Conservation (phyloP, 2,329 filamentous ascomycete species). For the Alternaria triticina region DNA sequence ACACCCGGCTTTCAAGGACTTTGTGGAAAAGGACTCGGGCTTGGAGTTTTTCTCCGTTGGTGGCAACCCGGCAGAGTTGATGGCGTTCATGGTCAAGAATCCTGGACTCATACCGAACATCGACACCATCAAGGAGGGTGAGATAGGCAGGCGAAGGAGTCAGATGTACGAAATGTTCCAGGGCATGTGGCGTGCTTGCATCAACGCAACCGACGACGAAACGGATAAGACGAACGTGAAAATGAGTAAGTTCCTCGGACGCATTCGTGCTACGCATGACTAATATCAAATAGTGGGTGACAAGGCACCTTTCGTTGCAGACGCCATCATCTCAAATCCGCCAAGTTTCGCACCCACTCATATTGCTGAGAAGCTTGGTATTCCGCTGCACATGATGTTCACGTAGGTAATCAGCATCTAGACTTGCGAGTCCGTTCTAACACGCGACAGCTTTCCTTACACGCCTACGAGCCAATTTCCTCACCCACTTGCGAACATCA, state of each 20-base stretch:
- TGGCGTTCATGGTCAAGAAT: conserved; percentile 91
- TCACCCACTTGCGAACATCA: conserved; percentile 79
- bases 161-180: conserved; percentile 84
- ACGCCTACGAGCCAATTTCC: conserved; percentile 77
- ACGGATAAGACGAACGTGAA: conserved; percentile 64
- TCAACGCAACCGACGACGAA: conserved; percentile 74
- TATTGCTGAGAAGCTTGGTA: conserved; percentile 74
- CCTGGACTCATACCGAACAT: conserved; percentile 77
- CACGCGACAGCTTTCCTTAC: conserved; percentile 66
- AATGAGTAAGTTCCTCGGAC: conserved; percentile 55
- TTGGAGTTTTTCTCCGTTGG: conserved; percentile 83
- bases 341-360: conserved; percentile 80
- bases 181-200: conserved; percentile 80
- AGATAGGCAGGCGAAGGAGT: conserved; percentile 70
- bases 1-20: conserved; percentile 77
- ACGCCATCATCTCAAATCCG: conserved; percentile 80
- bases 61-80: conserved; percentile 79
- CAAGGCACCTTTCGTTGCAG: conserved; percentile 77
- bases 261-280: neutral
- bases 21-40: conserved; percentile 73
- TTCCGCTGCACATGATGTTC: conserved; percentile 86
- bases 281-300: conserved; percentile 56
- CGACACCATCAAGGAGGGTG: conserved; percentile 74
- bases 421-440: conserved; percentile 6
- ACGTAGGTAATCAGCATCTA: conserved; percentile 62